Evolutionary conservation across 768 basidiomycete genomes (phyloP).

Genomic region (Tylopilus subfusipes): DNA sequence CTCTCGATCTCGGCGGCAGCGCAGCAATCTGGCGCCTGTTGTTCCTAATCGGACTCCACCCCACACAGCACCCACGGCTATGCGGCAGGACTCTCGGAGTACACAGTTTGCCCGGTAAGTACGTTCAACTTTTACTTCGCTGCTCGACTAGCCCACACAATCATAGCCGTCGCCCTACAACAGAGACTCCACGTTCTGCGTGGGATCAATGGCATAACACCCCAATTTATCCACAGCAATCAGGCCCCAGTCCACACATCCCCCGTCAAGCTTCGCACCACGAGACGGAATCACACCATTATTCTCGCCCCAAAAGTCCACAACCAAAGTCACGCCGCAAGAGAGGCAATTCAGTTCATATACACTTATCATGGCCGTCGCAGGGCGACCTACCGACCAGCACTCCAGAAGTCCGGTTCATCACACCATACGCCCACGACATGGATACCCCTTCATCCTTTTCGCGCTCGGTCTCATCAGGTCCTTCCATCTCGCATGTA

Average conservation of each 20-base stretch:
- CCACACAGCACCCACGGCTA: neutral
- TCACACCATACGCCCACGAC: slow-evolving; percentile 12
- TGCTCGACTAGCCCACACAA: neutral
- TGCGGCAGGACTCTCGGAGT: slow-evolving; percentile 12
- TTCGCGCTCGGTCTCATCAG: slow-evolving; percentile 14
- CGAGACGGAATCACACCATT: slow-evolving; percentile 9
- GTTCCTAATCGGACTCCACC: slow-evolving; percentile 12
- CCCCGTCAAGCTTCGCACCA: slow-evolving; percentile 18
- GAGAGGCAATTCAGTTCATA: slow-evolving; percentile 2
- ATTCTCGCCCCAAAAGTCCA: slow-evolving; percentile 1
- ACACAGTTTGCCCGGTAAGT: too few relatives aligned
- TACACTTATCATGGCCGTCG: slow-evolving; percentile 13
- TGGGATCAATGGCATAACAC: slow-evolving; percentile 4
- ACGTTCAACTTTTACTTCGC: neutral
- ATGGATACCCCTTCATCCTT: slow-evolving; percentile 26
- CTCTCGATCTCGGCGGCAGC: neutral
- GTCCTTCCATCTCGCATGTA: slow-evolving; percentile 5
- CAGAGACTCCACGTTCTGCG: slow-evolving; percentile 8
- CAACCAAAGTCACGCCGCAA: neutral
- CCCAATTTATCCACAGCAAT: slow-evolving; percentile 12
- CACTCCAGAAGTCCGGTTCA: slow-evolving; percentile 20
- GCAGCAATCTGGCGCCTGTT: slow-evolving; percentile 21
- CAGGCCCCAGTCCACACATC: slow-evolving; percentile 32
- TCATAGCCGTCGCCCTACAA: slow-evolving; percentile 1
- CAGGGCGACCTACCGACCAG: slow-evolving; percentile 23